phyloP scores from a whole-genome alignment of 441 rosid genomes.

The Erodium trifolium region DNA sequence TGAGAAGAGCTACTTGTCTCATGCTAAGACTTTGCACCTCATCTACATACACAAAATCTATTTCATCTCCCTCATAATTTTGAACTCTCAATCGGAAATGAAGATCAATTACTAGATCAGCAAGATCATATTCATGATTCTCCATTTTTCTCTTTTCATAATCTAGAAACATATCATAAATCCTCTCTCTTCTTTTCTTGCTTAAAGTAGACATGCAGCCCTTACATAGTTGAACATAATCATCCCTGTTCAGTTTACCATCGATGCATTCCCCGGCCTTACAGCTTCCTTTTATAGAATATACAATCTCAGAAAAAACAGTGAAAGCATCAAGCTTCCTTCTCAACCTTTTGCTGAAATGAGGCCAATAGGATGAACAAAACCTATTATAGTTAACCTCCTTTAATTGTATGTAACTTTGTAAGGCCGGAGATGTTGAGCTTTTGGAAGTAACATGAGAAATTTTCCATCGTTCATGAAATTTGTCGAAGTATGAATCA shows the following conservation, averaged over 20 bases:
- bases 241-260: conserved; percentile 27
- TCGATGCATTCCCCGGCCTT: conserved; percentile 18
- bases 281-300: conserved; percentile 44
- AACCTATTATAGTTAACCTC: conserved; percentile 45
- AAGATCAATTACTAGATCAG: conserved; percentile 49
- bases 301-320: conserved; percentile 45
- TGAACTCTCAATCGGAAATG: conserved; percentile 29
- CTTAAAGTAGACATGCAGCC: conserved; percentile 30
- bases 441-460: conserved; percentile 14
- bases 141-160: conserved; percentile 42
- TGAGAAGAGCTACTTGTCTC: conserved; percentile 46
- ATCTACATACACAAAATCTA: conserved; percentile 51
- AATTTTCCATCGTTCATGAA: conserved; percentile 23
- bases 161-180: conserved; percentile 32
- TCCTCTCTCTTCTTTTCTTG: conserved; percentile 21
- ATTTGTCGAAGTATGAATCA: conserved; percentile 39
- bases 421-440: conserved; percentile 23
- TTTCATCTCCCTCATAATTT: conserved; percentile 21
- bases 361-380: conserved; percentile 42
- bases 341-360: conserved; percentile 27
- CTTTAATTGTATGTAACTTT: conserved; percentile 28
- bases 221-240: conserved; percentile 30
- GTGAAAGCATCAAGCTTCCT: conserved; percentile 41
- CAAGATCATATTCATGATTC: conserved; percentile 41
- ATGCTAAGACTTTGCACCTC: conserved; percentile 60